Evolutionary conservation across 2,329 filamentous ascomycete genomes (phyloP), one percentile per base, ranked within the genome.

Genomic region (Keithomyces neogunnii): DNA sequence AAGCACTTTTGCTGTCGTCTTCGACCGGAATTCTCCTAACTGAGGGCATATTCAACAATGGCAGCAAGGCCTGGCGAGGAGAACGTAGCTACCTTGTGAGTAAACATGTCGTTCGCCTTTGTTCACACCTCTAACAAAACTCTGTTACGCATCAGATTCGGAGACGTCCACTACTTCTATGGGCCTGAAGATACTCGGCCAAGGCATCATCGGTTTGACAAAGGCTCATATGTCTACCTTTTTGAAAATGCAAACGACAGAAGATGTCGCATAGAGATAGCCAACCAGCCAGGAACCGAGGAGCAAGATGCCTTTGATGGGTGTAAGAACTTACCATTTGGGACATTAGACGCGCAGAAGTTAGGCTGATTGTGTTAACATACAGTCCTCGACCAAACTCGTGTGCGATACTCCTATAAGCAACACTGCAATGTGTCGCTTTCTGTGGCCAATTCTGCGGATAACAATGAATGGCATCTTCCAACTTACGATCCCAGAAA

Each of bases 301-400:
- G 78, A 86, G n/a, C 87, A 91, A 63, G 87, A 91, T 71, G 86
- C 86, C 9, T 89, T 91, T 63, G 79, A 82, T 58, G 88, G 88
- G 62, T 82, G 85, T 89, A 72, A 75, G 85, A 69, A 35, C 10
- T 38, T 9, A 10, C 6, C 35, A 8, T 3, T 26, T 28, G 4
- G 10, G 19, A 10, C 9, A 29, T n/a, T 9, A 46, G 26, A n/a
- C 33, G n/a, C 4, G 2, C 13, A 11, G 39, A 48, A 50, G 40
- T 13, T 48, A 32, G 45, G 36, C 57, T 61, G 44, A 60, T 45
- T 42, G 10, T 31, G n/a, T 10, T 1, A 6, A 29, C 46, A 6
- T 46, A 6, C 60, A 89, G 85, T 81, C 61, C 70, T 91, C 56
- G 84, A 88, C 60, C 74, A 74, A 51, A 77, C 83, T 10, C 76